Percentiles rank a stretch among this genome's conserved stretches.
phyloP scores from a whole-genome alignment of 352 stramenopile species.

The Globisporangium spiculum region DNA sequence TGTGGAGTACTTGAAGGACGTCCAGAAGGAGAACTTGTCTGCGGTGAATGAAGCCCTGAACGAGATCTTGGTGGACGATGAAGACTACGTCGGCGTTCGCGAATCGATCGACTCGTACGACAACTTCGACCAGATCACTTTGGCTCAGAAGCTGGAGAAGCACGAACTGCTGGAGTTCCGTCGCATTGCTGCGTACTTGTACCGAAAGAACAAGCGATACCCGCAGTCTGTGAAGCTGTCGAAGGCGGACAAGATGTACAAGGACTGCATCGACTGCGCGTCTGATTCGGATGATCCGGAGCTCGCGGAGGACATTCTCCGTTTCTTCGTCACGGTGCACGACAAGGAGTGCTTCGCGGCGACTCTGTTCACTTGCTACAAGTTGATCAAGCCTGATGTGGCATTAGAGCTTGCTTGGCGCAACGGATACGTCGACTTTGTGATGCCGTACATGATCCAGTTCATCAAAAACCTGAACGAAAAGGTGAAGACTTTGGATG shows the following conservation, averaged over 20 bases:
- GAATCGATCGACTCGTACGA: conserved; percentile 99
- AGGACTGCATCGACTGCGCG: conserved; percentile 99
- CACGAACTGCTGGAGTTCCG: conserved; percentile 99
- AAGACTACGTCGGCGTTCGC: conserved; percentile 97
- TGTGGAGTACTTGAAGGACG: conserved; percentile 97
- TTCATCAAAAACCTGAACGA: conserved; percentile 97
- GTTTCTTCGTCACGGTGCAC: conserved; percentile 98
- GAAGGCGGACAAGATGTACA: conserved; percentile 99
- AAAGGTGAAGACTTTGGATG: conserved; percentile 92
- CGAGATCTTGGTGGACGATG: conserved; percentile 95
- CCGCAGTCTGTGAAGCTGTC: conserved; percentile 97
- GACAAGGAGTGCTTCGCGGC: conserved; percentile 99
- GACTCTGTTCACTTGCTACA: conserved; percentile 98
- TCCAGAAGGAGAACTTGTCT: conserved; percentile 98
- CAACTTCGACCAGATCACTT: conserved; percentile 99
- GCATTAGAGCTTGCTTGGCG: conserved; percentile 98
- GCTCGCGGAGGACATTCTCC: conserved; percentile 96
- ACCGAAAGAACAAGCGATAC: conserved; percentile 99
- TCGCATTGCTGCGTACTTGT: conserved; percentile 98
- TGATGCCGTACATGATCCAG: conserved; percentile 99
- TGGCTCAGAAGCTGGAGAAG: conserved; percentile 98
- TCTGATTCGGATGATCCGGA: conserved; percentile 95
- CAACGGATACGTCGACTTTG: conserved; percentile 98
- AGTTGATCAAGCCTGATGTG: conserved; percentile 98
- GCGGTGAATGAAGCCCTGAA: conserved; percentile 99